These are phyloP conservation scores for Globisporangium okanoganense DNA, from an alignment of 352 stramenopile genomes.

Conservation along the genomic window DNA sequence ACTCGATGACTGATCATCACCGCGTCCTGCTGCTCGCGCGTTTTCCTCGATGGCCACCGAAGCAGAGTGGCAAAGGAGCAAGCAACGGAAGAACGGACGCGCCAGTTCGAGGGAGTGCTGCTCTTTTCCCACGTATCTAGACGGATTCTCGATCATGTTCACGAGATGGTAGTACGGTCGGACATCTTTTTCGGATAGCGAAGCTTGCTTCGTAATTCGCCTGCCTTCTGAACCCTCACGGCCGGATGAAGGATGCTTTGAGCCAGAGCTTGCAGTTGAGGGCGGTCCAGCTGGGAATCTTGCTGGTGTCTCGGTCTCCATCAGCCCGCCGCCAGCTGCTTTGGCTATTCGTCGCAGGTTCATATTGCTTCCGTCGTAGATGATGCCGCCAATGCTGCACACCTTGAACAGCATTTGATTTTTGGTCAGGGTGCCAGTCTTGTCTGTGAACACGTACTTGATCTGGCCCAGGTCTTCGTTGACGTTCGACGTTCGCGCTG, in stretches of 20 bases:
- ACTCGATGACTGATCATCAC: slow-evolving; percentile 6
- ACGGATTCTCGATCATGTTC: slow-evolving; percentile 65
- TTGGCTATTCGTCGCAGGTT: slow-evolving; percentile 37
- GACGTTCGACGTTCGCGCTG: slow-evolving; percentile 91
- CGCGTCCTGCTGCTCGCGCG: neutral
- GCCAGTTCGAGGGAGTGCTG: slow-evolving; percentile 53
- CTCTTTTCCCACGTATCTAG: slow-evolving; percentile 45
- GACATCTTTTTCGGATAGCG: slow-evolving; percentile 66
- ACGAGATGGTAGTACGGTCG: slow-evolving; percentile 57
- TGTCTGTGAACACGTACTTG: slow-evolving; percentile 99
- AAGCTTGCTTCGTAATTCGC: slow-evolving; percentile 34
- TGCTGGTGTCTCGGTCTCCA: neutral
- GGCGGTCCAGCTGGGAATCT: neutral
- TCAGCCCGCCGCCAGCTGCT: slow-evolving; percentile 18
- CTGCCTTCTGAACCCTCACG: slow-evolving; percentile 18
- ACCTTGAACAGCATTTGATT: slow-evolving; percentile 99
- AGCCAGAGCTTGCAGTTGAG: slow-evolving; percentile 4
- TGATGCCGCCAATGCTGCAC: slow-evolving; percentile 88
- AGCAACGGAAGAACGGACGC: slow-evolving; percentile 73
- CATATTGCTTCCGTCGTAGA: slow-evolving; percentile 84
- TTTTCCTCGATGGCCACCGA: slow-evolving; percentile 56
- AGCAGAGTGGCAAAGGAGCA: slow-evolving; percentile 79
- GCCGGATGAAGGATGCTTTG: slow-evolving; percentile 5
- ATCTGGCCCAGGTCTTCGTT: slow-evolving; percentile 97
- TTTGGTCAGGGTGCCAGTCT: slow-evolving; percentile 98